Base-by-base conservation (phyloP, 164 flowering plant genomes). In the Euptelea pleiosperma region DNA sequence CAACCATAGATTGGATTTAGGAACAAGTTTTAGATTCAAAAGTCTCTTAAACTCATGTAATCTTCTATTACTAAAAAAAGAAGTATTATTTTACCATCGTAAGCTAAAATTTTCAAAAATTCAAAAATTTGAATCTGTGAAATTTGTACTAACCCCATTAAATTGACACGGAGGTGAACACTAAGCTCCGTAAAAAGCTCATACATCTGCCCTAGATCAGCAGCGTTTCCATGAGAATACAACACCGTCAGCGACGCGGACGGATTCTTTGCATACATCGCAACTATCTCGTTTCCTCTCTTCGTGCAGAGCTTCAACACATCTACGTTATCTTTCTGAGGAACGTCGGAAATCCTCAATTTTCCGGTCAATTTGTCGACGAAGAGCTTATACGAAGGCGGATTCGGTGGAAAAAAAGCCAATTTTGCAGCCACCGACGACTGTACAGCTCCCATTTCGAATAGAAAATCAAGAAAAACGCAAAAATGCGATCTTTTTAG, bases 161-260 rank as follows among this genome's bases (percentile, higher is more conserved):
- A 63, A 75, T 86, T 88, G 59, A 91, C 91, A 14, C 80, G 70
- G 19, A 91, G 86, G 67, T 86, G 91, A 56, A 70, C 29, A 66
- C 91, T 84, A 64, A 91, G 98, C 62, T 86, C 94, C 12, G 53
- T 22, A 58, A 88, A 86, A 36, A 91, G 73, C 60, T 86, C 91
- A 62, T 67, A 88, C 87, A 91, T 84, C 80, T 91, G 98, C 6
- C 98, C 96, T 44, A 91, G 65, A 86, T 91, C 98, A 53, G 93
- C 87, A 0, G 97, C 97, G 67, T 90, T 90, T 3, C 97, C 97
- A 55, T 90, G 97, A 9, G 98, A 88, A 54, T 88, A 88, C 35
- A 91, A 64, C 54, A 88, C 26, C 16, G 98, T 91, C 39, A 88
- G 58, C 58, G 67, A 47, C 33, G 98, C 96, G 44, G 71, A 30